These are phyloP conservation scores for Heliamphora exappendiculata DNA, from an alignment of 148 eudicot species.

Conservation along the genomic window DNA sequence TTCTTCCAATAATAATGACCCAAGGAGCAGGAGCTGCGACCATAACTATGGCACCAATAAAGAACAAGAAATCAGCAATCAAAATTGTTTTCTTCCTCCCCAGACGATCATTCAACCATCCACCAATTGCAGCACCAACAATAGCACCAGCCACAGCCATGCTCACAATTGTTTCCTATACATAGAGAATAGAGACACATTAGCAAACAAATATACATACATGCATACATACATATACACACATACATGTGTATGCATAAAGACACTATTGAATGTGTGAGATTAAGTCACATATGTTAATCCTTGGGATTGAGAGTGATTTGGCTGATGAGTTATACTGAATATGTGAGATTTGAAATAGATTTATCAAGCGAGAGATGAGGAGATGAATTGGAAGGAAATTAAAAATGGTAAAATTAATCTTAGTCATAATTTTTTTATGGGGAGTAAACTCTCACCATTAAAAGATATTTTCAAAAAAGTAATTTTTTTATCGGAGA, in stretches of 20 bases:
- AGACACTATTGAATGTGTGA: too few species aligned
- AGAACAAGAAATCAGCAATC: slow-evolving; percentile 34
- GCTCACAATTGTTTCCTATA: slow-evolving; percentile 41
- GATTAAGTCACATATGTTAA: too few species aligned
- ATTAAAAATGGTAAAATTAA: too few species aligned
- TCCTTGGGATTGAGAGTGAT: too few species aligned
- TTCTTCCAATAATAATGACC: slow-evolving; percentile 36
- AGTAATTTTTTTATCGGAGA: too few species aligned
- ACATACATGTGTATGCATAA: neutral
- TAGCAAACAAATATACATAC: neutral
- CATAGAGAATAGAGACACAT: neutral
- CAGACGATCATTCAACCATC: slow-evolving; percentile 32
- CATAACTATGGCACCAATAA: slow-evolving; percentile 35
- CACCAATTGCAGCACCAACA: slow-evolving; percentile 40
- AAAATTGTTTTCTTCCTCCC: slow-evolving; percentile 29
- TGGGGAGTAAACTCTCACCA: too few species aligned
- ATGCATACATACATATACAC: neutral
- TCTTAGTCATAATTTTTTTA: too few species aligned
- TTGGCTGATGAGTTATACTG: too few species aligned
- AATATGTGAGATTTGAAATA: too few species aligned
- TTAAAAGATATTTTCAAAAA: too few species aligned
- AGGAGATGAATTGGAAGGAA: too few species aligned
- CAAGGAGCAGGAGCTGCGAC: slow-evolving; percentile 29
- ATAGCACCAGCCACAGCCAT: slow-evolving; percentile 55
- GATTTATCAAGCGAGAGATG: too few species aligned